A percentile compares a stretch with the other conserved stretches of the same genome.
phyloP scores from a whole-genome alignment of 73 alveolate genomes.

The Paramecium octaurelia region DNA sequence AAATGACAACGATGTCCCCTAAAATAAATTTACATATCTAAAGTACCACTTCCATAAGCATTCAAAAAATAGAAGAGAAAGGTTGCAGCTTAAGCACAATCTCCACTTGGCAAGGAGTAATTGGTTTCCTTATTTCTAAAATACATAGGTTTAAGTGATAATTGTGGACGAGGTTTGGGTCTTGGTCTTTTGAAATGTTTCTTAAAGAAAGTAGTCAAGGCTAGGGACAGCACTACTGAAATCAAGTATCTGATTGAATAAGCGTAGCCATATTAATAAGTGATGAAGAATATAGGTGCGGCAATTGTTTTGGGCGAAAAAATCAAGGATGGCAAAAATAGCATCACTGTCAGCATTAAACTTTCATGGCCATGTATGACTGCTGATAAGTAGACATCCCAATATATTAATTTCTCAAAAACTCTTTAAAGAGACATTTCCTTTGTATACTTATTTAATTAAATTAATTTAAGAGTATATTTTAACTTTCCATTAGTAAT shows the following conservation, averaged over 20 bases:
- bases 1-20: neutral
- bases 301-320: slow-evolving; percentile 22
- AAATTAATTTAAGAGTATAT: neutral
- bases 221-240: neutral
- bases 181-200: neutral
- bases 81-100: slow-evolving; percentile 36
- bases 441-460: neutral
- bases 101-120: slow-evolving; percentile 14
- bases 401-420: neutral
- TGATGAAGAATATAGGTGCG: neutral
- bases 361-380: slow-evolving; percentile 15
- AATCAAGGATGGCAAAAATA: neutral
- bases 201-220: neutral
- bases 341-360: neutral
- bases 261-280: neutral
- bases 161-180: slow-evolving; percentile 20
- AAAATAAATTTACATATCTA: neutral
- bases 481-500: neutral
- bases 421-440: slow-evolving; percentile 12
- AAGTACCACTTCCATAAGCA: neutral
- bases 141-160: slow-evolving; percentile 12
- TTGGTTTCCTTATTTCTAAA: slow-evolving; percentile 27
- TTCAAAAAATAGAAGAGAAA: neutral
- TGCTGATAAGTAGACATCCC: slow-evolving; percentile 20
- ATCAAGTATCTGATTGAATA: neutral